Base-by-base conservation (phyloP, 129 eudicot species). In the Flaveria brownii region DNA sequence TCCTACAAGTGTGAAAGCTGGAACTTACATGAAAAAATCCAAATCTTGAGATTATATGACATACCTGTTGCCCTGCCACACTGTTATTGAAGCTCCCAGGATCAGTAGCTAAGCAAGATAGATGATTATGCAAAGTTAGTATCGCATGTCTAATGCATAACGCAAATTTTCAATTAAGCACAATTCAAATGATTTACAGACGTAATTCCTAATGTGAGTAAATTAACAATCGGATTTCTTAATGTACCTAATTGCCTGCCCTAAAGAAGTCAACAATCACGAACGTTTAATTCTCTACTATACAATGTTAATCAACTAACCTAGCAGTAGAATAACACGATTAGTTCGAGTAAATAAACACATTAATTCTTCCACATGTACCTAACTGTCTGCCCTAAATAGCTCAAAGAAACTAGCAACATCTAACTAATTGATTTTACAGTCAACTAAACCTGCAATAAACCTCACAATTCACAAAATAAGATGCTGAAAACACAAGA, bases 41-140 rank as follows among this genome's bases (percentile, higher is more conserved):
- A 43, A 74, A 74, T 56, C 56, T 43, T 11, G 67, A 42, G 71
- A 60, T 8, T 67, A 78, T 47, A 72, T 28, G 10, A 74, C 76
- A 57, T 42, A 92, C 98, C 98, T 92, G 93, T 85, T 90, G 86
- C 60, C 87, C 98, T 17, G 86, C 77, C 23, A 92, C 98, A 76
- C 98, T 92, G 81, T 90, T 92, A 87, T 92, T 92, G 78, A 92
- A 92, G 87, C 96, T 88, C 73, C 98, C 94, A 33, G 89, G 89
- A 86, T 92, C 96, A 16, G 80, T 65, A 49, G 42, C 98, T 92
- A 87, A 64, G 69, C 73, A 59, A 63, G 68, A 50, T 5, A 74
- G 16, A 75, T 39, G 23, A 16, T 49, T 28, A n/a, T 2, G 56
- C 65, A 33, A 6, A 60, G 51, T 63, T 50, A 71, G 57, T 72